Percentiles rank a stretch among this genome's conserved stretches.
Evolutionary conservation across 1,284 basidiomycete genomes (phyloP).

Genomic region (Microbotryomycetes sp.): DNA sequence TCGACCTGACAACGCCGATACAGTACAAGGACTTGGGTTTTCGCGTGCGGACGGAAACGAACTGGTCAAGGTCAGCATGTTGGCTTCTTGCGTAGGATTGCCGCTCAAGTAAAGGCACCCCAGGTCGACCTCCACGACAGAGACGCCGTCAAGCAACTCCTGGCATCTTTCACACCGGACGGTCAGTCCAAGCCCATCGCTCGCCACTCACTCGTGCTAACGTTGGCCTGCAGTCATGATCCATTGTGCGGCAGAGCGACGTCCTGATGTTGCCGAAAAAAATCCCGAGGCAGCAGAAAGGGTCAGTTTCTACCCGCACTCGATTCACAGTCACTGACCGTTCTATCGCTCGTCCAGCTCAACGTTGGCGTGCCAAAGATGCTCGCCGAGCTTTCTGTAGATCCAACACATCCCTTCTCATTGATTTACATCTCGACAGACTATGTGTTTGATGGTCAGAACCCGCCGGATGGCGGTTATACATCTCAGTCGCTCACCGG

Average conservation of each 20-base stretch:
- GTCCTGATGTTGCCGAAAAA: slow-evolving; percentile 75
- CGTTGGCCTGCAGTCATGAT: slow-evolving; percentile 55
- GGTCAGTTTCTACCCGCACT: slow-evolving; percentile 52
- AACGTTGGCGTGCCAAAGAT: slow-evolving; percentile 25
- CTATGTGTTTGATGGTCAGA: slow-evolving; percentile 78
- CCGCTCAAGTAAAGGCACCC: too few species aligned
- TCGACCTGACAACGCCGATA: background rate
- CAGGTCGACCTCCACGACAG: slow-evolving; percentile 56
- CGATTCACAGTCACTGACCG: slow-evolving; percentile 49
- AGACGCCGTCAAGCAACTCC: slow-evolving; percentile 48
- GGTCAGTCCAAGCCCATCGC: slow-evolving; percentile 47
- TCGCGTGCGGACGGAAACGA: slow-evolving; percentile 50
- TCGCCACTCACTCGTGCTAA: background rate
- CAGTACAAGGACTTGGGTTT: slow-evolving; percentile 56
- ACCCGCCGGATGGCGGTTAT: slow-evolving; percentile 55
- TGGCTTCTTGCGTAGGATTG: too few species aligned
- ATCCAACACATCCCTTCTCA: slow-evolving; percentile 6
- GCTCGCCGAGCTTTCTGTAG: slow-evolving; percentile 57
- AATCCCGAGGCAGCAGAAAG: slow-evolving; percentile 58
- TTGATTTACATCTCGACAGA: slow-evolving; percentile 47
- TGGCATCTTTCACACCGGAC: slow-evolving; percentile 54
- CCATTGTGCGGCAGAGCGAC: slow-evolving; percentile 74
- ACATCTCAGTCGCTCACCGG: slow-evolving; percentile 57
- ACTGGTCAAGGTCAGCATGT: slow-evolving; percentile 42
- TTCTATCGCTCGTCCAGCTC: slow-evolving; percentile 8